Evolutionary conservation across 1,284 basidiomycete genomes (phyloP).

Genomic region (Boletellus deceptivus): DNA sequence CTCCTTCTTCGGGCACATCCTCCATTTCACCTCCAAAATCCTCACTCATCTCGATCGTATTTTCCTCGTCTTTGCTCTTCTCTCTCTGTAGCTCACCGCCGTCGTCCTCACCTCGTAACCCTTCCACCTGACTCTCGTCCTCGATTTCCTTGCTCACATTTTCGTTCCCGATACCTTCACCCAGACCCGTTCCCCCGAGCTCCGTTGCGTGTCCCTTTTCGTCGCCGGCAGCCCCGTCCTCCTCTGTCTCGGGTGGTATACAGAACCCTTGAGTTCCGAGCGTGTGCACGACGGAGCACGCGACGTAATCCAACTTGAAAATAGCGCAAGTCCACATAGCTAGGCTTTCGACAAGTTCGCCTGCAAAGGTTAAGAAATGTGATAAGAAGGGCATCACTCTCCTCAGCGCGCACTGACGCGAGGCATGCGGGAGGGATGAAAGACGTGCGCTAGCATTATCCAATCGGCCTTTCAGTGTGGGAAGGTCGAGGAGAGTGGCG

Average conservation of each 20-base stretch:
- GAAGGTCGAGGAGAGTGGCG: slow-evolving; percentile 46
- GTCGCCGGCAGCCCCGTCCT: slow-evolving; percentile 48
- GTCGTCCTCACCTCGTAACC: slow-evolving; percentile 72
- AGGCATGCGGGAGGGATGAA: slow-evolving; percentile 28
- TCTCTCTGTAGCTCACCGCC: slow-evolving; percentile 48
- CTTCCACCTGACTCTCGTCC: slow-evolving; percentile 96
- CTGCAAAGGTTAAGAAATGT: slow-evolving; percentile 51
- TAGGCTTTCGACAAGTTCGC: slow-evolving; percentile 54
- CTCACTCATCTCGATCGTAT: slow-evolving; percentile 74
- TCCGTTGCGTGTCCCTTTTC: slow-evolving; percentile 42
- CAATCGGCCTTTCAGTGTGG: slow-evolving; percentile 39
- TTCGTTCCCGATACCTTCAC: slow-evolving; percentile 80
- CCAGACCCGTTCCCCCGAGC: slow-evolving; percentile 79
- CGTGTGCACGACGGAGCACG: slow-evolving; percentile 73
- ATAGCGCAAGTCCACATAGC: slow-evolving; percentile 72
- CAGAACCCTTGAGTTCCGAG: slow-evolving; percentile 91
- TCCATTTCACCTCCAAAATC: slow-evolving; percentile 83
- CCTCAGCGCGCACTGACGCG: slow-evolving; percentile 28
- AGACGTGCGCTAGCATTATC: slow-evolving; percentile 31
- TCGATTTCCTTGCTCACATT: slow-evolving; percentile 92
- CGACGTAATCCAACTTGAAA: slow-evolving; percentile 83
- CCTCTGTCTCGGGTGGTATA: slow-evolving; percentile 73
- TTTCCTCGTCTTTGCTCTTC: slow-evolving; percentile 59
- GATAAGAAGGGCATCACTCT: slow-evolving; percentile 67
- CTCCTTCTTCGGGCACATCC: slow-evolving; percentile 64